A percentile compares a stretch with the other conserved stretches of the same genome.
Conservation (phyloP, 495 filamentous ascomycete species). For the Hyaloscypha variabilis region DNA sequence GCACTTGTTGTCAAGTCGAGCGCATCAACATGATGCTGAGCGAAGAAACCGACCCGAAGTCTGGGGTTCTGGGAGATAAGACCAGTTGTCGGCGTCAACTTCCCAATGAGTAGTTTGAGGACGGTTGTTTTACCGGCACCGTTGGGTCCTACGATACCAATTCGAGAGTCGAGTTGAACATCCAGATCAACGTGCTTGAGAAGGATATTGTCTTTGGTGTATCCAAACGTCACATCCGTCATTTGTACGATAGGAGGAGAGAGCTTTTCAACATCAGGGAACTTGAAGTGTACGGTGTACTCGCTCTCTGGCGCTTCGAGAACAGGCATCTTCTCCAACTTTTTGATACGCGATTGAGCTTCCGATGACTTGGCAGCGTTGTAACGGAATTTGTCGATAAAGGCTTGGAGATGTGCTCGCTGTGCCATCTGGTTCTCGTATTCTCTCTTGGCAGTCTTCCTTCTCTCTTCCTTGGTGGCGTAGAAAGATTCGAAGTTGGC, state of each 20-base stretch:
- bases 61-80: slow-evolving; percentile 85
- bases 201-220: slow-evolving; percentile 77
- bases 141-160: slow-evolving; percentile 98
- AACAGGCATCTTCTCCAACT: slow-evolving; percentile 94
- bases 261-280: slow-evolving; percentile 97
- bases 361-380: slow-evolving; percentile 99
- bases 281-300: slow-evolving; percentile 96
- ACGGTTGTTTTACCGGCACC: slow-evolving; percentile 98
- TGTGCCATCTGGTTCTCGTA: slow-evolving; percentile 98
- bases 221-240: slow-evolving; percentile 89
- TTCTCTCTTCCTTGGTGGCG: slow-evolving; percentile 93
- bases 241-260: slow-evolving; percentile 98
- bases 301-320: slow-evolving; percentile 89
- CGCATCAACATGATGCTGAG: slow-evolving; percentile 98
- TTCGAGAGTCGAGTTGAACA: slow-evolving; percentile 96
- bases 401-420: slow-evolving; percentile 85
- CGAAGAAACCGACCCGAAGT: slow-evolving; percentile 92
- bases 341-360: slow-evolving; percentile 98
- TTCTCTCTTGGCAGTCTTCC: slow-evolving; percentile 94
- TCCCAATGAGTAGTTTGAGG: slow-evolving; percentile 89
- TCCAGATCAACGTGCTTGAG: slow-evolving; percentile 88
- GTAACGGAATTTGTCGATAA: slow-evolving; percentile 99
- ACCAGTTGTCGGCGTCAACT: slow-evolving; percentile 75
- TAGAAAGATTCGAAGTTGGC: slow-evolving; percentile 99
- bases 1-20: slow-evolving; percentile 86